These are phyloP conservation scores for Cladosporium sp. DNA, from an alignment of 2,329 filamentous ascomycete genomes.

Conservation along the genomic window DNA sequence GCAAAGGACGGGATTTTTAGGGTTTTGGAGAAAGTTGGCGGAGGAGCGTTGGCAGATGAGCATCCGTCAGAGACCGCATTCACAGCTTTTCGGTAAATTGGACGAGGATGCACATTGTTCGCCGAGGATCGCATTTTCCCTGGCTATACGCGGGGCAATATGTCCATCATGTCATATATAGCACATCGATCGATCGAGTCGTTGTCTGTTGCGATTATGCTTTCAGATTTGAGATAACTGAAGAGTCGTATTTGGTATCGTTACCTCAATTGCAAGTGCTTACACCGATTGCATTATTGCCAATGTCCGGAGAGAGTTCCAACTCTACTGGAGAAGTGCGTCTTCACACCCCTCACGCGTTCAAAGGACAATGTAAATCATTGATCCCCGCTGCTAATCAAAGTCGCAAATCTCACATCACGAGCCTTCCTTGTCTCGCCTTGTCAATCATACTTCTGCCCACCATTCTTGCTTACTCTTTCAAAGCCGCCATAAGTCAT, in stretches of 20 bases:
- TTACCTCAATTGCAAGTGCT: no score
- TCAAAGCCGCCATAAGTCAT: background rate
- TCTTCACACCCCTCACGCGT: no score
- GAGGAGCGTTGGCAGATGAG: background rate
- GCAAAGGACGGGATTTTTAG: background rate
- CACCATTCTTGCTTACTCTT: background rate
- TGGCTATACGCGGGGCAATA: background rate
- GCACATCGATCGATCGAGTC: background rate
- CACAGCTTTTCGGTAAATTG: background rate
- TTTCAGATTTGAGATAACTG: no score
- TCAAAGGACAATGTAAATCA: no score
- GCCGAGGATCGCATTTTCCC: slow-evolving; percentile 3
- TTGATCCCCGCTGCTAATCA: no score
- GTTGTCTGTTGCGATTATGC: no score
- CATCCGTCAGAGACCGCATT: no score
- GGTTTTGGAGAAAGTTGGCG: background rate
- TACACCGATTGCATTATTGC: no score
- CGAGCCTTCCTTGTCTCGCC: background rate
- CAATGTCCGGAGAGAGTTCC: no score
- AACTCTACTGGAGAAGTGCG: no score
- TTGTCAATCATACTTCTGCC: background rate
- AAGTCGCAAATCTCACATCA: no score
- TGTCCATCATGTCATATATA: background rate
- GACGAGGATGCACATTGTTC: background rate
- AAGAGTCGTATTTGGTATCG: no score